Conservation (phyloP, 108 stramenopile species). For the Discostella stelligeroides region DNA sequence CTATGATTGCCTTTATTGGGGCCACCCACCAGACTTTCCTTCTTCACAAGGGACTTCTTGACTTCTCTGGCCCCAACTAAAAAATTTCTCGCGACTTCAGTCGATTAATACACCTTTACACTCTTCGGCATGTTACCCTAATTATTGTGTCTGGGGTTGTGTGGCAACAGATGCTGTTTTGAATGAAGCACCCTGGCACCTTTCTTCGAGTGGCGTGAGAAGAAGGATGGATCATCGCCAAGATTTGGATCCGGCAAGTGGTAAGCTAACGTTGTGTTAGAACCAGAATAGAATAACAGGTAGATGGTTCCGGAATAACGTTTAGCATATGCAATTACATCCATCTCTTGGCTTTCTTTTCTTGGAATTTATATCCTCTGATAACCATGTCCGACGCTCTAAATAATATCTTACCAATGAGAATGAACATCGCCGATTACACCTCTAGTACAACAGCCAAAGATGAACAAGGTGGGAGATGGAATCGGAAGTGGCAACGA, state of each 20-base stretch:
- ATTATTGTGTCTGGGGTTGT: constrained; percentile 2
- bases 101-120: background rate
- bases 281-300: constrained; percentile 1
- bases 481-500: no score
- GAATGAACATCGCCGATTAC: no score
- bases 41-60: constrained; percentile 74
- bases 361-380: no score
- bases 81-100: no score
- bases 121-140: background rate
- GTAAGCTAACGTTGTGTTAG: background rate
- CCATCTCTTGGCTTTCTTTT: no score
- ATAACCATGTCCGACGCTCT: no score
- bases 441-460: no score
- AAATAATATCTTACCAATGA: no score
- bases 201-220: constrained; percentile 23
- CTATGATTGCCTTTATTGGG: constrained; percentile 89
- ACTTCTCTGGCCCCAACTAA: constrained; percentile 42
- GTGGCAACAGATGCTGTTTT: background rate
- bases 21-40: constrained; percentile 84
- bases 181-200: constrained; percentile 3
- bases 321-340: no score
- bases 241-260: background rate
- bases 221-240: constrained; percentile 8
- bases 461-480: no score
- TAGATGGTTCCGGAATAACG: no score